A percentile compares a stretch with the other conserved stretches of the same genome.
These are phyloP conservation scores for Populus alba DNA, from an alignment of 345 rosid species.

Conservation along the genomic window DNA sequence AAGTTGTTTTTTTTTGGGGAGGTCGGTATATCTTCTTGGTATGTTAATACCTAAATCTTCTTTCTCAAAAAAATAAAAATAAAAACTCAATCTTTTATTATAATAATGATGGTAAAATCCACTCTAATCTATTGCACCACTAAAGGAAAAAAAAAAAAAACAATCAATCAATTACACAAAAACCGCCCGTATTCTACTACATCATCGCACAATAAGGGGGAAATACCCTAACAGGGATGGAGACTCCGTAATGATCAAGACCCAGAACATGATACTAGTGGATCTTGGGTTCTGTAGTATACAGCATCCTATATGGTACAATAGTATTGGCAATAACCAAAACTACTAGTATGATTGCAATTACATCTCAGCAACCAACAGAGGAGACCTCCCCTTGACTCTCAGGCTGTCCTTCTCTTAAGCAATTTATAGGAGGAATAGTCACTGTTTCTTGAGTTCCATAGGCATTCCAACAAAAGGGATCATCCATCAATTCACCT, in stretches of 20 bases:
- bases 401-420: constrained; percentile 72
- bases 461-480: constrained; percentile 96
- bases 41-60: no score
- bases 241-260: constrained; percentile 30
- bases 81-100: no score
- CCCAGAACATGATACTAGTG: constrained; percentile 3
- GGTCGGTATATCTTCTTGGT: no score
- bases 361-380: constrained; percentile 36
- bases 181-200: neutral
- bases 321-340: constrained; percentile 27
- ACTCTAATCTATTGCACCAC: constrained; percentile 2
- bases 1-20: no score
- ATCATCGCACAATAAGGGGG: constrained; percentile 72
- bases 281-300: constrained; percentile 11
- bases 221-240: constrained; percentile 68
- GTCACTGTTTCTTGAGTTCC: constrained; percentile 77
- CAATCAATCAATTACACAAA: constrained; percentile 6
- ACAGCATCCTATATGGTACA: neutral
- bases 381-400: constrained; percentile 31
- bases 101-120: neutral
- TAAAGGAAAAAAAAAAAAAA: neutral
- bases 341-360: neutral
- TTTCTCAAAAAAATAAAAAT: no score
- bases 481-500: constrained; percentile 86
- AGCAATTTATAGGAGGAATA: constrained; percentile 78